Conservation (phyloP, 202 grass and related monocot species). For the Brachypodium distachyon region DNA sequence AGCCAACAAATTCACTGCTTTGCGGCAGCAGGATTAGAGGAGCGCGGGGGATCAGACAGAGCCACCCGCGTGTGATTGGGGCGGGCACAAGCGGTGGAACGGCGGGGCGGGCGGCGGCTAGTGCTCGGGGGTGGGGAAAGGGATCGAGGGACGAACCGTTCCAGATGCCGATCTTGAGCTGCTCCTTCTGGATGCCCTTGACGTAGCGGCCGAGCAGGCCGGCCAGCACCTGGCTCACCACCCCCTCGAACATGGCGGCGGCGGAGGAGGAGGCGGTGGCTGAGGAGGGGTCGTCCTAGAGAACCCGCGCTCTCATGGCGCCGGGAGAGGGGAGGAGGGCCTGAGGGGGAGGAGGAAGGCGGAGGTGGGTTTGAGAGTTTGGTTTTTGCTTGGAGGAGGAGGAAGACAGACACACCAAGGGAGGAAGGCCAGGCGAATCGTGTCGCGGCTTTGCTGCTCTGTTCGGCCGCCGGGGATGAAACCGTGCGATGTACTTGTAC, state of each 20-base stretch:
- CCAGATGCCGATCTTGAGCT: constrained; percentile 96
- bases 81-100: neutral
- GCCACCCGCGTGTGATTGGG: neutral
- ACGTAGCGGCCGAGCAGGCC: constrained; percentile 90
- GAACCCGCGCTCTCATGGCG: constrained; percentile 22
- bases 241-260: constrained; percentile 82
- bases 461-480: neutral
- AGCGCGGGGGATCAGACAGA: neutral
- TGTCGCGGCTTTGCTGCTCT: neutral
- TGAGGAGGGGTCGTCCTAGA: constrained; percentile 2
- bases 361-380: neutral
- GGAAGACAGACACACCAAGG: too few species aligned
- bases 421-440: constrained; percentile 9
- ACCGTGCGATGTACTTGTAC: neutral
- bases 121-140: neutral
- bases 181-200: constrained; percentile 94
- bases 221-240: constrained; percentile 91
- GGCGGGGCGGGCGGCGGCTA: neutral
- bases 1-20: neutral
- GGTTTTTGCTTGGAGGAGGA: constrained; percentile 40
- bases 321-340: neutral
- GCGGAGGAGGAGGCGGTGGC: neutral
- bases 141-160: constrained; percentile 50
- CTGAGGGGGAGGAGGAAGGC: neutral
- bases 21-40: neutral